Evolutionary conservation across 441 rosid species (phyloP).

Genomic region (Erysimum cheiri): DNA sequence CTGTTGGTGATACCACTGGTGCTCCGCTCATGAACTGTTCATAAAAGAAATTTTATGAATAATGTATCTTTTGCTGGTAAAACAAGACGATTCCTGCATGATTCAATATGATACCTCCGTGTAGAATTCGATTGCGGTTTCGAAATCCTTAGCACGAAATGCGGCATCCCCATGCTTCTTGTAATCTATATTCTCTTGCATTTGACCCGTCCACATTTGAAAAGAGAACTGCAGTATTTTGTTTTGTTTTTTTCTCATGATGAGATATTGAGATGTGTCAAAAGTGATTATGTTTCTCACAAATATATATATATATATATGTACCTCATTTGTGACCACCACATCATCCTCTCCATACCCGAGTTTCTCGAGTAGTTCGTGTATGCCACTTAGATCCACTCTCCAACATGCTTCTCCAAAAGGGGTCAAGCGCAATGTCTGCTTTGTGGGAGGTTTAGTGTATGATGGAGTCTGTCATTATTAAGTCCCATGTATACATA

Average conservation of each 20-base stretch:
- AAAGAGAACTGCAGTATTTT: slow-evolving; percentile 71
- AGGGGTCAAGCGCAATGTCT: slow-evolving; percentile 62
- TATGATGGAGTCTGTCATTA: slow-evolving; percentile 66
- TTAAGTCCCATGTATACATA: slow-evolving; percentile 18
- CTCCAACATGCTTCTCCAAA: slow-evolving; percentile 88
- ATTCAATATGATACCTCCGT: slow-evolving; percentile 59
- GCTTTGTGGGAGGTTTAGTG: slow-evolving; percentile 49
- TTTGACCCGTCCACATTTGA: slow-evolving; percentile 90
- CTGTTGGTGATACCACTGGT: slow-evolving; percentile 74
- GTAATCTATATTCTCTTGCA: slow-evolving; percentile 82
- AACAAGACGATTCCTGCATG: slow-evolving; percentile 3
- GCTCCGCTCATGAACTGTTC: slow-evolving; percentile 69
- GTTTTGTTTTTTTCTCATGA: background rate
- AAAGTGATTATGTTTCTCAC: slow-evolving; percentile 25
- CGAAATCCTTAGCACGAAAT: slow-evolving; percentile 78
- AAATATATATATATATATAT: slow-evolving; percentile 34
- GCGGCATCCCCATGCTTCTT: slow-evolving; percentile 89
- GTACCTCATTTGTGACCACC: slow-evolving; percentile 75
- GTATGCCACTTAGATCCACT: slow-evolving; percentile 84
- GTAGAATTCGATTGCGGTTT: slow-evolving; percentile 79
- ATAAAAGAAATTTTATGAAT: background rate
- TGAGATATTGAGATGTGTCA: slow-evolving; percentile 19
- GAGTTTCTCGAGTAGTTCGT: slow-evolving; percentile 77
- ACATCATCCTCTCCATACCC: slow-evolving; percentile 96
- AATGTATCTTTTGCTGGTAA: background rate